Conservation (phyloP, 768 basidiomycete species). For the Termitomyces sp. region DNA sequence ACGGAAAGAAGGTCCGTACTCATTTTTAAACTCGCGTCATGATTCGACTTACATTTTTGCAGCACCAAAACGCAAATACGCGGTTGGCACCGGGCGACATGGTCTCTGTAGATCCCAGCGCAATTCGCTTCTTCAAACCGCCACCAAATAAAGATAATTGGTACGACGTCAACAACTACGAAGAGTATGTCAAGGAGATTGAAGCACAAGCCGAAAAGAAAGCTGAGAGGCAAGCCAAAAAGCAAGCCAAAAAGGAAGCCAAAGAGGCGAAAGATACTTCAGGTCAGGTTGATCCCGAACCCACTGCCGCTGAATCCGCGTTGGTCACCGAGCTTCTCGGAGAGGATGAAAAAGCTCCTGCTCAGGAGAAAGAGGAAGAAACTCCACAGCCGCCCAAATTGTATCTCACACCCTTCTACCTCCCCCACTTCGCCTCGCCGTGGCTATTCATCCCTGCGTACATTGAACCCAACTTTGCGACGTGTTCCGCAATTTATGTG, state of each 20-base stretch:
- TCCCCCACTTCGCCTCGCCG: conserved; percentile 84
- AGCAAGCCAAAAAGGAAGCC: background rate
- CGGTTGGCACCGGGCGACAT: conserved; percentile 92
- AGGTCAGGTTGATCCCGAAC: background rate
- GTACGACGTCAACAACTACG: conserved; percentile 28
- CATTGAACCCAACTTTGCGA: conserved; percentile 76
- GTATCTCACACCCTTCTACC: conserved; percentile 69
- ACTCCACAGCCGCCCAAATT: conserved; percentile 2
- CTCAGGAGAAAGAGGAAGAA: background rate
- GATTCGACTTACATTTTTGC: background rate
- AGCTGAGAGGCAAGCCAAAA: conserved; percentile 1
- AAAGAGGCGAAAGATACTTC: background rate
- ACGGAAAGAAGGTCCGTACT: conserved; percentile 73
- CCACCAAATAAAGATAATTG: conserved; percentile 26
- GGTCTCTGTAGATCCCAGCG: conserved; percentile 80
- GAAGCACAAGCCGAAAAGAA: conserved; percentile 3
- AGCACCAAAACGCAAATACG: conserved; percentile 85
- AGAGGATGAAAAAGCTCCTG: background rate
- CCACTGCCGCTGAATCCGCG: conserved; percentile 3
- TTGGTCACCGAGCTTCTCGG: background rate
- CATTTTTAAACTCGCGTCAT: background rate
- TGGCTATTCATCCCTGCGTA: conserved; percentile 93
- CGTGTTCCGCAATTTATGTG: conserved; percentile 89
- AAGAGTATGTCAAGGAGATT: conserved; percentile 6
- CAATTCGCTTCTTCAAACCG: conserved; percentile 66